Base-by-base conservation (phyloP, 345 rosid genomes). In the Theobroma cacao region DNA sequence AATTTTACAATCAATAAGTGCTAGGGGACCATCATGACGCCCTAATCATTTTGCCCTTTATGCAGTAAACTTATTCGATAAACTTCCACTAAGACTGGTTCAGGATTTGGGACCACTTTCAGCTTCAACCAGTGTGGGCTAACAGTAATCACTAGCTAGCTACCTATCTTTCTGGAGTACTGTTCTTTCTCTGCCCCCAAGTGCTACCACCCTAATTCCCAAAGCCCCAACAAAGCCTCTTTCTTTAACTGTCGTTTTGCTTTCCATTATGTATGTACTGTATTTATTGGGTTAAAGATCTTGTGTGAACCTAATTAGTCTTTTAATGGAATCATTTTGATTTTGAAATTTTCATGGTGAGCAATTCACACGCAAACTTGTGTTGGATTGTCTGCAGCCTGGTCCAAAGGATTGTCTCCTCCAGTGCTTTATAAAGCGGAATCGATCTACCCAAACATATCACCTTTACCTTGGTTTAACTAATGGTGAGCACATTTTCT, bases 401-500 rank as follows among this genome's bases (percentile, higher is more conserved):
- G 97, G 97, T 55, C 92, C 97, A 38, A 87, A 87, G 65, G 89
- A 89, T 77, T 80, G 67, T 73, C 87, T 86, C 73, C 80, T 92
- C 72, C 92, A 87, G 14, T 91, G 94, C 79, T 89, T 88, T 60
- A 91, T 92, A 68, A 89, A 82, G 82, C 87, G 94, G 68, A 84
- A 86, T 75, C 82, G 89, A 40, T 80, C 80, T 31, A 80, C 89
- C 17, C 93, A 91, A 38, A 85, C 93, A 3, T 91, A 88, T 81
- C 81, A 83, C 76, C 93, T 92, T 55, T 92, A 88, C 86, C 90
- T 87, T 12, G 86, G 91, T 5, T 82, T 92, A 82, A 92, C 89
- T 38, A 86, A 80, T 76, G 86, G 94, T 92, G 82, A 89, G 88
- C 22, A 47, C 78, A 61, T 83, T 63, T 64, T 79, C 61, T 79